A percentile compares a stretch with the other conserved stretches of the same genome.
These are phyloP conservation scores for Saccharum hybrid DNA, from an alignment of 202 grass and related monocot genomes.

Conservation along the genomic window DNA sequence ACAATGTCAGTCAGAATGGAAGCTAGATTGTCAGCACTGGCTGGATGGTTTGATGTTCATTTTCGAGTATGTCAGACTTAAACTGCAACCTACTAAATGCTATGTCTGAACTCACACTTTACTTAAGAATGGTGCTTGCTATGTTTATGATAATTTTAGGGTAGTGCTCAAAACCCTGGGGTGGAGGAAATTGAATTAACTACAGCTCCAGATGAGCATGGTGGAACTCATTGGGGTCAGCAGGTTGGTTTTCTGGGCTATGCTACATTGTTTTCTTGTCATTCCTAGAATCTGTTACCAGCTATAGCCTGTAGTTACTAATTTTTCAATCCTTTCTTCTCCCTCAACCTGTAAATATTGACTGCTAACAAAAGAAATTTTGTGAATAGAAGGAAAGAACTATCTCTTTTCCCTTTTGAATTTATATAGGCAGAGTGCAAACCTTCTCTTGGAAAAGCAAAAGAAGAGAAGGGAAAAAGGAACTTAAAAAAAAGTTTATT, in stretches of 20 bases:
- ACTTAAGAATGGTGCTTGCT: conserved; percentile 23
- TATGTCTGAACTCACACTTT: conserved; percentile 16
- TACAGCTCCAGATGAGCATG: conserved; percentile 75
- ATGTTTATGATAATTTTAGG: conserved; percentile 49
- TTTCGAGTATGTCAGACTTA: conserved; percentile 70
- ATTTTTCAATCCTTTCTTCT: neutral
- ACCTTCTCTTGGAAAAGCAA: conserved; percentile 1
- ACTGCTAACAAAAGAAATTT: conserved; percentile 12
- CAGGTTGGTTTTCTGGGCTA: conserved; percentile 65
- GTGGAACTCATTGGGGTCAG: conserved; percentile 91
- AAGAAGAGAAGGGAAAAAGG: neutral
- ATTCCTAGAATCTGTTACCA: conserved; percentile 17
- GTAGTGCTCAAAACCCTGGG: conserved; percentile 70
- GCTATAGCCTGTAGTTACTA: conserved; percentile 6
- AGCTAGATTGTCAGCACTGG: conserved; percentile 74
- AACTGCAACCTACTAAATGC: neutral
- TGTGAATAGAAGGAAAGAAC: neutral
- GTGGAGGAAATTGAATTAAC: conserved; percentile 75
- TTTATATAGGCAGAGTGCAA: neutral
- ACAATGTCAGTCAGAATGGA: conserved; percentile 64
- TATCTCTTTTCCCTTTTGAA: neutral
- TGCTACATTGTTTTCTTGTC: neutral
- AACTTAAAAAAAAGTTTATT: neutral
- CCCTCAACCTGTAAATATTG: neutral
- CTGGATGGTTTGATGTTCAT: conserved; percentile 99